These are phyloP conservation scores for Talaromyces sp. DNA, from an alignment of 2,329 filamentous ascomycete genomes.

Conservation along the genomic window DNA sequence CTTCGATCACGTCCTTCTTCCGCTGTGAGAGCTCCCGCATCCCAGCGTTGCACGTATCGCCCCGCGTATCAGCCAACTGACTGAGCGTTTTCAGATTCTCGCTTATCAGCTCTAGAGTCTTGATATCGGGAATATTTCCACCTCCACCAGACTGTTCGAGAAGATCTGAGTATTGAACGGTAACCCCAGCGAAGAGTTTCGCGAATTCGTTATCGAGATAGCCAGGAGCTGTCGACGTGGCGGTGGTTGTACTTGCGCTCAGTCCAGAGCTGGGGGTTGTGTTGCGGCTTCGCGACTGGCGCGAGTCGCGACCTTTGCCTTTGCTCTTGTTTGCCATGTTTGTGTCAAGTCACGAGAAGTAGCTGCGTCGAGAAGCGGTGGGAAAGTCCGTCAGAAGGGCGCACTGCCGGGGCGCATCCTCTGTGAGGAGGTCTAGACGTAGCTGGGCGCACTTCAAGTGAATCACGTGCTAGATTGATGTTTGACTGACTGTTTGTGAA, in stretches of 20 bases:
- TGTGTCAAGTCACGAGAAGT: neutral
- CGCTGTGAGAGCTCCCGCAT: constrained; percentile 60
- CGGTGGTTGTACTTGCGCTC: constrained; percentile 45
- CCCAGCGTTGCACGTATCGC: constrained; percentile 58
- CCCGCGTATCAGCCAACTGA: constrained; percentile 57
- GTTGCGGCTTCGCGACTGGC: constrained; percentile 60
- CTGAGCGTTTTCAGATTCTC: constrained; percentile 57
- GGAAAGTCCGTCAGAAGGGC: neutral
- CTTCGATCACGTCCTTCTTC: constrained; percentile 57
- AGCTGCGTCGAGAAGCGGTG: neutral
- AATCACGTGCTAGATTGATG: neutral
- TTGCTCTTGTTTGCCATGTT: constrained; percentile 48
- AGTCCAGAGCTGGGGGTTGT: constrained; percentile 60
- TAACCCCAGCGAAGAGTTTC: constrained; percentile 49
- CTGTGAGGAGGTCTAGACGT: neutral
- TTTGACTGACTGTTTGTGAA: neutral
- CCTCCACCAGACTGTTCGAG: constrained; percentile 55
- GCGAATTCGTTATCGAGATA: constrained; percentile 57
- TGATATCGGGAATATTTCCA: constrained; percentile 49
- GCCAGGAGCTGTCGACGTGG: constrained; percentile 38
- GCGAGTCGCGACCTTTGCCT: constrained; percentile 53
- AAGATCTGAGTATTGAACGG: constrained; percentile 57
- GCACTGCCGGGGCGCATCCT: constrained; percentile 1
- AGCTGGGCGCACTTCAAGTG: neutral
- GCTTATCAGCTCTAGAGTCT: constrained; percentile 50